Evolutionary conservation across 768 basidiomycete genomes (phyloP).

Genomic region (Suillus hirtellus): DNA sequence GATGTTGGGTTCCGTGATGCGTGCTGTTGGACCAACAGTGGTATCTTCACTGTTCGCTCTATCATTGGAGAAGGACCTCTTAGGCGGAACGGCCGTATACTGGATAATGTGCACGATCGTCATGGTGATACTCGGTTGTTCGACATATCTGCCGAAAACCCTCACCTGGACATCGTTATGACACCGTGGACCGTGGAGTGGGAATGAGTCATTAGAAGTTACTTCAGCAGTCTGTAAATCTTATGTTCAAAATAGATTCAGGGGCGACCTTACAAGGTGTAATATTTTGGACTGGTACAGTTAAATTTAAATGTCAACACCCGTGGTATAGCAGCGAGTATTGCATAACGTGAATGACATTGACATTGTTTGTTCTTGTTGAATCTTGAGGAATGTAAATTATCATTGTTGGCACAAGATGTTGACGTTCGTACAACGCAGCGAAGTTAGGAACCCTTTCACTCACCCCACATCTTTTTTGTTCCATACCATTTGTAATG

Average conservation of each 20-base stretch:
- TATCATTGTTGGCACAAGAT: background rate
- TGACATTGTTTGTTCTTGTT: background rate
- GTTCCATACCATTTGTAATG: background rate
- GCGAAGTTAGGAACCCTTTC: background rate
- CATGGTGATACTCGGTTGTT: background rate
- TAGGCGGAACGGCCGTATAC: slow-evolving; percentile 36
- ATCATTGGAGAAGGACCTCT: slow-evolving; percentile 27
- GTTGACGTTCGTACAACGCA: background rate
- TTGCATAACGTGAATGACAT: background rate
- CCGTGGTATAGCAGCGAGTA: background rate
- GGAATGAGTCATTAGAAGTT: background rate
- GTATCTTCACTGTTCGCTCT: slow-evolving; percentile 28
- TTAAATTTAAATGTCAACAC: background rate
- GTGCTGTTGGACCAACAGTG: slow-evolving; percentile 24
- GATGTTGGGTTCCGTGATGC: slow-evolving; percentile 22
- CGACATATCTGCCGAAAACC: slow-evolving; percentile 6
- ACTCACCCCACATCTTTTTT: background rate
- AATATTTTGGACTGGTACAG: background rate
- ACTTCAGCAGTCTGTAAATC: background rate
- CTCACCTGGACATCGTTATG: background rate
- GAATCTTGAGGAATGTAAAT: background rate
- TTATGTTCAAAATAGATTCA: background rate
- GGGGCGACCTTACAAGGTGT: background rate
- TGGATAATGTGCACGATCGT: slow-evolving; percentile 19
- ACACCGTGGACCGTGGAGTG: background rate